These are phyloP conservation scores for Botrytis porri DNA, from an alignment of 2,329 filamentous ascomycete species.

Conservation along the genomic window DNA sequence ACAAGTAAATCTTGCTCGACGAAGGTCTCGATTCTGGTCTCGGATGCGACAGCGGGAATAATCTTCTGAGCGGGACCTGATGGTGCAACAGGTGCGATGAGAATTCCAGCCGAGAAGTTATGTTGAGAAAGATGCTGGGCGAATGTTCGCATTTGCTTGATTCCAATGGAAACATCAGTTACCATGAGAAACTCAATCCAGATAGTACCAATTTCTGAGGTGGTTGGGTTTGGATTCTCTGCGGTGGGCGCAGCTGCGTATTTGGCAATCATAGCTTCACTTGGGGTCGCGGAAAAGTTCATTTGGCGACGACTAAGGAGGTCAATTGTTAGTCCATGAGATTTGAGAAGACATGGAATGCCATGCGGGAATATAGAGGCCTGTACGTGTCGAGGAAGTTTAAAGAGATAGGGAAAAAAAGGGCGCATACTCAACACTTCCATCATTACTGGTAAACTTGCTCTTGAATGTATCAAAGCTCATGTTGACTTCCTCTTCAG, in stretches of 20 bases:
- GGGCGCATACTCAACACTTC: constrained; percentile 67
- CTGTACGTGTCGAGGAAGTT: constrained; percentile 15
- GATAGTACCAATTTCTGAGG: constrained; percentile 77
- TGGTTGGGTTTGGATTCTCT: constrained; percentile 64
- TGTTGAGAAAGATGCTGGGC: constrained; percentile 76
- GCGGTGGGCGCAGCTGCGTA: constrained; percentile 71
- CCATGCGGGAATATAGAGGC: constrained; percentile 1
- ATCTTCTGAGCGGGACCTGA: constrained; percentile 86
- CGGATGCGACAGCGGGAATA: constrained; percentile 71
- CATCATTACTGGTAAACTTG: constrained; percentile 69
- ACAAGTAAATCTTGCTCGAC: constrained; percentile 92
- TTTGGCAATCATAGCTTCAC: constrained; percentile 78
- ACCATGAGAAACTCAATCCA: constrained; percentile 80
- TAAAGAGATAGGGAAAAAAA: not conserved
- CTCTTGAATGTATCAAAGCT: constrained; percentile 75
- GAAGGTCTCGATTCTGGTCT: constrained; percentile 88
- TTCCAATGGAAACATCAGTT: constrained; percentile 73
- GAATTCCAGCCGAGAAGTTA: constrained; percentile 85
- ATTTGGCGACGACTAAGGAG: constrained; percentile 70
- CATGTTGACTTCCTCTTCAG: constrained; percentile 85
- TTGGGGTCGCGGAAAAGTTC: constrained; percentile 83
- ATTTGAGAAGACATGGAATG: not conserved
- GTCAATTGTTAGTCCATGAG: constrained; percentile 8
- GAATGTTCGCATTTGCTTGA: constrained; percentile 89
- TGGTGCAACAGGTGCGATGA: constrained; percentile 78